A percentile compares a stretch with the other conserved stretches of the same genome.
Conservation (phyloP, 805 yeast species). For the Candida endomychidarum region DNA sequence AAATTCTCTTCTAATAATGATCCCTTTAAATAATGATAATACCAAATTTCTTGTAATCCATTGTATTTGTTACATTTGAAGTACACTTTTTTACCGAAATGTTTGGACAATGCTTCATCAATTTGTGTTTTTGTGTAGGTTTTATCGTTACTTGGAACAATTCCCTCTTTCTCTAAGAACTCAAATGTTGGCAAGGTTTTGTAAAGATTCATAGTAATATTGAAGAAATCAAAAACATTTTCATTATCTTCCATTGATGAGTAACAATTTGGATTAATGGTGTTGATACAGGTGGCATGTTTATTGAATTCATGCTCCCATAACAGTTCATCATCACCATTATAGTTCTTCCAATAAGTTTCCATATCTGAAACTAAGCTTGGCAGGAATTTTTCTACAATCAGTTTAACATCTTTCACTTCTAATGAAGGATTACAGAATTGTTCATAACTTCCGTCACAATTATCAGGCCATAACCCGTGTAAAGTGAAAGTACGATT, state of each 20-base stretch:
- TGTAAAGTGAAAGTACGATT: conserved; percentile 41
- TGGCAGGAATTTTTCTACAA: conserved; percentile 15
- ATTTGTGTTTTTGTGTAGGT: conserved; percentile 36
- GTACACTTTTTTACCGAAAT: conserved; percentile 34
- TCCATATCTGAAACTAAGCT: conserved; percentile 29
- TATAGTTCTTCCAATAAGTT: conserved; percentile 38
- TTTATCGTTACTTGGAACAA: conserved; percentile 31
- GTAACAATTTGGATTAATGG: conserved; percentile 38
- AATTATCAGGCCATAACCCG: conserved; percentile 46
- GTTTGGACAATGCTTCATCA: conserved; percentile 29
- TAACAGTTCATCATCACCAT: conserved; percentile 53
- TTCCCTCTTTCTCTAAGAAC: conserved; percentile 35
- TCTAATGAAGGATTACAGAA: conserved; percentile 35
- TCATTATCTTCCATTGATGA: conserved; percentile 16
- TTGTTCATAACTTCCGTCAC: conserved; percentile 40
- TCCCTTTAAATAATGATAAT: conserved; percentile 75
- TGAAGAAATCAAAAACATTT: conserved; percentile 31
- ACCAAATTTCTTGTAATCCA: conserved; percentile 72
- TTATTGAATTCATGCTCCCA: conserved; percentile 47
- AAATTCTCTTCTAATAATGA: conserved; percentile 64
- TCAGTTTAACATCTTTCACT: conserved; percentile 24
- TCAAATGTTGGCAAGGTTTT: conserved; percentile 35
- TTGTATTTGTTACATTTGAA: conserved; percentile 35
- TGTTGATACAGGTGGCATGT: conserved; percentile 44
- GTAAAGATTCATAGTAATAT: conserved; percentile 31